Percentiles rank a stretch among this genome's conserved stretches.
Conservation (phyloP, 495 filamentous ascomycete species). For the Penicillium paxilli region DNA sequence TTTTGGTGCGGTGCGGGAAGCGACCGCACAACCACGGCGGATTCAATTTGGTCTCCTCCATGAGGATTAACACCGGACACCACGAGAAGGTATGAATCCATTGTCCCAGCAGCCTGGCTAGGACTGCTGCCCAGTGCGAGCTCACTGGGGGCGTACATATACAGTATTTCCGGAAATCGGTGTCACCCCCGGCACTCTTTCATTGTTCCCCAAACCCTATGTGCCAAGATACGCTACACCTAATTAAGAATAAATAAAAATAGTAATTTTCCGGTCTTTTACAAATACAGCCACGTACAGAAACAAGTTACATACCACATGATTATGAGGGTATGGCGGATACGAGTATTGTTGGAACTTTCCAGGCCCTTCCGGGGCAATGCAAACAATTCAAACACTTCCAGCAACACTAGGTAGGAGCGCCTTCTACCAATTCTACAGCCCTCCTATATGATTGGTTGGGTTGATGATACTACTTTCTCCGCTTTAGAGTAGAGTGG, state of each 20-base stretch:
- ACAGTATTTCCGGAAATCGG: slow-evolving; percentile 1
- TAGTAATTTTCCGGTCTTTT: slow-evolving; percentile 1
- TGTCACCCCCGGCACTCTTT: slow-evolving; percentile 1
- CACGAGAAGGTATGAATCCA: slow-evolving; percentile 17
- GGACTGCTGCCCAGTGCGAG: slow-evolving; percentile 6
- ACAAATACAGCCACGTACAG: neutral
- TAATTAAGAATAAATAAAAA: neutral
- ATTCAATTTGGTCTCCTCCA: slow-evolving; percentile 14
- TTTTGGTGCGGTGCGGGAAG: slow-evolving; percentile 10
- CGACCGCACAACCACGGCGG: slow-evolving; percentile 15
- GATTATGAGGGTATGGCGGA: neutral
- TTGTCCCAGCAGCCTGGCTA: slow-evolving; percentile 11
- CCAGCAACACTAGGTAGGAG: neutral
- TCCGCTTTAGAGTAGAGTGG: no score
- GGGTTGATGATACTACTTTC: no score
- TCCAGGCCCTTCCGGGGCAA: neutral
- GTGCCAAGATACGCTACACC: slow-evolving; percentile 1
- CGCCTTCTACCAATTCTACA: no score
- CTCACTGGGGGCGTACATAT: slow-evolving; percentile 4
- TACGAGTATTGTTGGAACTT: slow-evolving; percentile 1
- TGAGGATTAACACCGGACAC: slow-evolving; percentile 15
- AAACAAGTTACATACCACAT: neutral
- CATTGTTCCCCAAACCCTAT: neutral
- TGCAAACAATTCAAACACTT: slow-evolving; percentile 3
- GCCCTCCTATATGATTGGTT: no score